phyloP scores from a whole-genome alignment of 2,329 filamentous ascomycete genomes.

The Gnomoniopsis smithogilvyi region DNA sequence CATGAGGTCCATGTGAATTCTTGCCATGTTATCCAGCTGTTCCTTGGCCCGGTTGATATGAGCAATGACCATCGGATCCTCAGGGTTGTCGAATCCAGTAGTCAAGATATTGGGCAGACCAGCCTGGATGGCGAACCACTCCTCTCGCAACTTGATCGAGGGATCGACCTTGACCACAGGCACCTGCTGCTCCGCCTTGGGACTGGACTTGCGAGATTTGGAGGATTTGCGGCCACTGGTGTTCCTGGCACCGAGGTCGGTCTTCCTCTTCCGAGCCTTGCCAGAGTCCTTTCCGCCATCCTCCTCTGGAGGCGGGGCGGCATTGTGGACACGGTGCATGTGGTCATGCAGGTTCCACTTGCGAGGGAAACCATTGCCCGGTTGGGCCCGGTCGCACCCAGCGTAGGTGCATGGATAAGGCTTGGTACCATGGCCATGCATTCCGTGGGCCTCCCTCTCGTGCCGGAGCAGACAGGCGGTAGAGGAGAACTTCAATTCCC shows the following conservation, averaged over 20 bases:
- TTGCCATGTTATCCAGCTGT: constrained; percentile 49
- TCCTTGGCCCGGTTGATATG: constrained; percentile 50
- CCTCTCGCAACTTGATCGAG: constrained; percentile 43
- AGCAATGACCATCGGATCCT: constrained; percentile 50
- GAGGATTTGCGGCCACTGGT: constrained; percentile 47
- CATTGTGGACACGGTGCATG: constrained; percentile 90
- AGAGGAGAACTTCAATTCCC: constrained; percentile 87
- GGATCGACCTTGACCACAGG: constrained; percentile 30
- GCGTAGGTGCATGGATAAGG: constrained; percentile 86
- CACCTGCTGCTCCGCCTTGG: constrained; percentile 27
- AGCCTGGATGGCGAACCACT: constrained; percentile 62
- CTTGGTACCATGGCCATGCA: constrained; percentile 92
- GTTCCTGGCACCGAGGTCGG: constrained; percentile 41
- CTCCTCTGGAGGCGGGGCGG: constrained; percentile 20
- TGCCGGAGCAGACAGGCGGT: constrained; percentile 93
- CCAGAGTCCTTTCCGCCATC: constrained; percentile 30
- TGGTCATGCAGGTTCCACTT: constrained; percentile 96
- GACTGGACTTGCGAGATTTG: constrained; percentile 24
- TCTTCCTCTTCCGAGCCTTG: constrained; percentile 59
- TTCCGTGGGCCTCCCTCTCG: constrained; percentile 91
- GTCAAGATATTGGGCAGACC: constrained; percentile 57
- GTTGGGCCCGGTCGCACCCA: constrained; percentile 78
- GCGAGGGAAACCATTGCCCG: constrained; percentile 86
- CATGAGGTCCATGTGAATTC: constrained; percentile 41
- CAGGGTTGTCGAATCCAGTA: constrained; percentile 44